Evolutionary conservation across 2,329 filamentous ascomycete genomes (phyloP).

Genomic region (Monosporascus ibericus): DNA sequence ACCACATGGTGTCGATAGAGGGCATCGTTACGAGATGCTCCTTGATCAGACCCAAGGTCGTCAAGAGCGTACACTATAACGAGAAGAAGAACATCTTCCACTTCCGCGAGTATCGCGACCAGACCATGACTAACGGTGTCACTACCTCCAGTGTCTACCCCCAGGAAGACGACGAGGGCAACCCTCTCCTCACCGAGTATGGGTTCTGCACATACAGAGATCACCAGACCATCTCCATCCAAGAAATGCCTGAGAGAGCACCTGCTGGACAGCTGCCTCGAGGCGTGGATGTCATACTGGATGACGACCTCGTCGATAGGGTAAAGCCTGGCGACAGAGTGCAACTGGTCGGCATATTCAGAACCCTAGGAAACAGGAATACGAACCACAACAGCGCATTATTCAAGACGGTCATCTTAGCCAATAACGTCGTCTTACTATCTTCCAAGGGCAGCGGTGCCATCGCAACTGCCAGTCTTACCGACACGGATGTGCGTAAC

Average conservation of each 20-base stretch:
- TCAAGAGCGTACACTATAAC: conserved; percentile 96
- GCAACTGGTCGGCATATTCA: conserved; percentile 92
- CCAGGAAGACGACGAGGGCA: conserved; percentile 86
- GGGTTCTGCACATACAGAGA: conserved; percentile 93
- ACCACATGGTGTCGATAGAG: conserved; percentile 95
- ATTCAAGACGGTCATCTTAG: conserved; percentile 89
- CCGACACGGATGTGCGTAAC: conserved; percentile 94
- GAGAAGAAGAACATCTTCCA: conserved; percentile 82
- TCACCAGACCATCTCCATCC: conserved; percentile 95
- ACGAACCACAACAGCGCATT: conserved; percentile 83
- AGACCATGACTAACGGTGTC: conserved; percentile 92
- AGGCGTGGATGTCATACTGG: conserved; percentile 91
- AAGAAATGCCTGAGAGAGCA: conserved; percentile 97
- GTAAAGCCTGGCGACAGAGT: conserved; percentile 95
- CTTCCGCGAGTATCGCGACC: conserved; percentile 86
- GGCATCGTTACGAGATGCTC: conserved; percentile 97
- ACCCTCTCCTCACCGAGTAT: conserved; percentile 90
- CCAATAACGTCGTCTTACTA: conserved; percentile 90
- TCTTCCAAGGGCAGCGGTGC: conserved; percentile 95
- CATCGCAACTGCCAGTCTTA: conserved; percentile 85
- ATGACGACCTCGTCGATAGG: conserved; percentile 91
- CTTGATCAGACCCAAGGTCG: conserved; percentile 91
- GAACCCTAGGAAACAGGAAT: conserved; percentile 91
- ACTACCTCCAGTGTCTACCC: conserved; percentile 91
- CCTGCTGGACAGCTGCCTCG: conserved; percentile 92